phyloP scores from a whole-genome alignment of 225 moss, liverwort and hornwort genomes.

The Bryum argenteum region DNA sequence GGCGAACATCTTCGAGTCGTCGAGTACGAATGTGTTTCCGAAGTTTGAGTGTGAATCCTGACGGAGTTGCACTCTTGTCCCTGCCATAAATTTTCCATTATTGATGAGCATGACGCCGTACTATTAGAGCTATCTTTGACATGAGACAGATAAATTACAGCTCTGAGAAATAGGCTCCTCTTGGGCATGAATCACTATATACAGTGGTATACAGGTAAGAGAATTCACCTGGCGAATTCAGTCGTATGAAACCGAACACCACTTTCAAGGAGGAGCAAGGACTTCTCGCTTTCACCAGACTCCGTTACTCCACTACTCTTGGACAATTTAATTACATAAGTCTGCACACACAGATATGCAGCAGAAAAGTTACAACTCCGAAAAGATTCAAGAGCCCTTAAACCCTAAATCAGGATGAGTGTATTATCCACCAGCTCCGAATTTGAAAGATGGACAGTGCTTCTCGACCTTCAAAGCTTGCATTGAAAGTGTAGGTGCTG shows the following conservation, averaged over 20 bases:
- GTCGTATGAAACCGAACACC: slow-evolving; percentile 92
- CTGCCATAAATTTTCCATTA: slow-evolving; percentile 33
- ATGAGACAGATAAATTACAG: slow-evolving; percentile 1
- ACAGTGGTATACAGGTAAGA: background rate
- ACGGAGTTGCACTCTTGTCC: slow-evolving; percentile 89
- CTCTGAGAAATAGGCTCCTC: slow-evolving; percentile 6
- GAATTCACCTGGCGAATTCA: slow-evolving; percentile 66
- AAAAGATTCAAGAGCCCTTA: slow-evolving; percentile 13
- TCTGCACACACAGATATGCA: slow-evolving; percentile 49
- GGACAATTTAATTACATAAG: slow-evolving; percentile 81
- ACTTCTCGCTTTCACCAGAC: slow-evolving; percentile 88
- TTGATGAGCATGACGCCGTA: slow-evolving; percentile 1
- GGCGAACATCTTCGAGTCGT: slow-evolving; percentile 88
- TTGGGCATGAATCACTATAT: background rate
- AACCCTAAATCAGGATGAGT: slow-evolving; percentile 25
- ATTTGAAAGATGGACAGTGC: slow-evolving; percentile 3
- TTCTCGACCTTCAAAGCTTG: slow-evolving; percentile 1
- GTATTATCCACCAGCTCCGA: background rate
- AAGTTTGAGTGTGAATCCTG: slow-evolving; percentile 89
- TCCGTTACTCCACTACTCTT: slow-evolving; percentile 89
- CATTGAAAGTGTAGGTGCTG: background rate
- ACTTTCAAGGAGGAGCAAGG: slow-evolving; percentile 84
- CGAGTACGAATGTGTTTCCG: slow-evolving; percentile 87
- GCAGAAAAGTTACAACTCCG: background rate
- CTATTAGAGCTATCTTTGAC: background rate